Base-by-base conservation (phyloP, 1,284 basidiomycete species). In the Microbotryum violaceum region DNA sequence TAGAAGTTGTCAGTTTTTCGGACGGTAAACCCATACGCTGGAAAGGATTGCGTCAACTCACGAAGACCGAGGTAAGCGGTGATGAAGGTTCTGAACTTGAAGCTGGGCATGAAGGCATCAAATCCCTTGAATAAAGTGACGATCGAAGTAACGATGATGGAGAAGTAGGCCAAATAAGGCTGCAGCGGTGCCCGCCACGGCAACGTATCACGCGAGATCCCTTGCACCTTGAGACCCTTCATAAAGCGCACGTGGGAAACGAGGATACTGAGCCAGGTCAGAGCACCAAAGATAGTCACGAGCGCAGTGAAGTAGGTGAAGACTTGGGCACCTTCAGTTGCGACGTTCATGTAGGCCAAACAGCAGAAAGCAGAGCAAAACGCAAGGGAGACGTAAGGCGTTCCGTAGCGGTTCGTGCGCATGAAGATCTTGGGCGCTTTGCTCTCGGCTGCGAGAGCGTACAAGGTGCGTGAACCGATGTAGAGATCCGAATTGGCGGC, bases 401-500 rank as follows among this genome's bases (percentile, higher is more conserved):
- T 76, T 64, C 79, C 79, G 61, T 75, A 71, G 45, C 74, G 71
- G 72, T 81, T 81, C 54, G 79, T 78, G 16, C 75, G 72, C 46
- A 78, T 77, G 73, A 82, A 81, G 71, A 83, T 76, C 6, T 52
- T 47, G 4, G 65, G 86, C 3, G 86, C 85, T 73, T 90, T 86
- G 3, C 85, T 83, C 58, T 86, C 83, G 37, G 77, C 56, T 1
- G 88, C 82, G 25, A 93, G 79, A 44, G 87, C 89, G 73, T 91
- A 91, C 29, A 91, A 78, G 25, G 89, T 85, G 71, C 91, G 85
- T 12, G 87, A 89, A 1, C 86, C 79, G 62, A 85, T 83, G 79
- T 88, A 94, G 44, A 92, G 73, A 78, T 82, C 85, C 42, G 84
- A 85, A 76, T 88, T 91, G 54, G 85, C 87, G 4, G 91, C 88